Base-by-base conservation (phyloP, 768 basidiomycete species). In the Suillus americanus region DNA sequence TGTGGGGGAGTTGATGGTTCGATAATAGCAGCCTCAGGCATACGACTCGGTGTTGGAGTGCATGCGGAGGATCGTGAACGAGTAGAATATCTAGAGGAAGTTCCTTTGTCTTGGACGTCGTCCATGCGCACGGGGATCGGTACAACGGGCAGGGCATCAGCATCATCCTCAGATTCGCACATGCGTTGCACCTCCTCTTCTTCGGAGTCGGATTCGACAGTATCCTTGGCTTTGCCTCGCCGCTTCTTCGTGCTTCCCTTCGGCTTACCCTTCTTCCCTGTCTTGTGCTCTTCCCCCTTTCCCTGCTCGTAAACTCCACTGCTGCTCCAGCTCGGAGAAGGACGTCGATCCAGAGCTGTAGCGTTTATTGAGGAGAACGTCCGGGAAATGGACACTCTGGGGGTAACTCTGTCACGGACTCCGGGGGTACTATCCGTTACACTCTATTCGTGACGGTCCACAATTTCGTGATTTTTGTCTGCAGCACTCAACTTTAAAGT, bases 341-440 rank as follows among this genome's bases (percentile, higher is more conserved):
- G 33, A 88, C 85, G 70, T 91, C 85, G 20, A 87, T 86, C 87
- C 87, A 89, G 14, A 89, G 70, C 87, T 88, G 64, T 56, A 28
- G 18, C 0, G 20, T 8, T 53, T 61, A 5, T 16, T n/a, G n/a
- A n/a, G n/a, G n/a, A n/a, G n/a, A n/a, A n/a, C n/a, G n/a, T n/a
- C n/a, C n/a, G n/a, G n/a, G n/a, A n/a, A 30, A 30, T 30, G 28
- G 28, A 30, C 28, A 30, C 28, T 30, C 28, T 30, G 28, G 28
- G 28, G 28, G 28, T 30, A 30, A 30, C 28, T 30, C 28, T 30
- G 28, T 30, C 28, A 30, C 28, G 28, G 28, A 30, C 28, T 30
- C 28, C 33, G n/a, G n/a, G n/a, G n/a, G n/a, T n/a, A n/a, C n/a
- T n/a, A n/a, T n/a, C n/a, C n/a, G n/a, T n/a, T n/a, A n/a, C n/a